Evolutionary conservation across 1,284 basidiomycete genomes (phyloP).

Genomic region (Tilletia setariae): DNA sequence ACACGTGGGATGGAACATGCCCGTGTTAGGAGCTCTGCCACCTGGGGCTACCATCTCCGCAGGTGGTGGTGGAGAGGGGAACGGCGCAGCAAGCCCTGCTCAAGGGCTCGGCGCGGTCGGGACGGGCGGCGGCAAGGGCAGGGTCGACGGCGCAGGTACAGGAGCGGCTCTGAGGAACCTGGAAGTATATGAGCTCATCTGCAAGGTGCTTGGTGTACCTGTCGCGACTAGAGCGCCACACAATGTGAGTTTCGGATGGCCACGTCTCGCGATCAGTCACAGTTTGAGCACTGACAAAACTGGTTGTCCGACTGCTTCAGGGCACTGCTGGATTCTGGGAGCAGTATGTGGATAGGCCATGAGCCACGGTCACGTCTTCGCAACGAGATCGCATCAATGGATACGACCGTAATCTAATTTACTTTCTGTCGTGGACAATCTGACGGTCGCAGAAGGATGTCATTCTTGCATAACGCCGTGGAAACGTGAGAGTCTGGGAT

Average conservation of each 20-base stretch:
- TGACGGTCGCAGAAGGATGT: no score
- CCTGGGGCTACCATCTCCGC: no score
- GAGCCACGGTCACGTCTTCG: neutral
- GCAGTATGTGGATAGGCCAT: conserved; percentile 15
- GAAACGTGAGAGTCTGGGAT: neutral
- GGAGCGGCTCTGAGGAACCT: conserved; percentile 71
- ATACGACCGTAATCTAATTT: neutral
- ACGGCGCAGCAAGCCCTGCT: conserved; percentile 2
- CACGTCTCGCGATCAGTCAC: no score
- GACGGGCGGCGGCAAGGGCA: neutral
- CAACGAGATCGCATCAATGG: no score
- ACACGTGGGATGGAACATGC: conserved; percentile 11
- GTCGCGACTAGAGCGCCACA: conserved; percentile 60
- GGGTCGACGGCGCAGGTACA: conserved; percentile 62
- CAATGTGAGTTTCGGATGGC: conserved; percentile 67
- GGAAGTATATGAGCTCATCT: conserved; percentile 76
- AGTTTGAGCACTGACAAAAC: no score
- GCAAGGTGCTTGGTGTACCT: conserved; percentile 69
- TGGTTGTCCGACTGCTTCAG: neutral
- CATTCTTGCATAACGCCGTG: neutral
- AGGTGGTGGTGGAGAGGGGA: neutral
- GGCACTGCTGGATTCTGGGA: conserved; percentile 21
- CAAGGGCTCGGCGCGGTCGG: conserved; percentile 2
- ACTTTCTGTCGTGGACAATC: neutral
- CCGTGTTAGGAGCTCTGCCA: neutral